Conservation (phyloP, 139 green algal species). For the Trebouxia sp. region DNA sequence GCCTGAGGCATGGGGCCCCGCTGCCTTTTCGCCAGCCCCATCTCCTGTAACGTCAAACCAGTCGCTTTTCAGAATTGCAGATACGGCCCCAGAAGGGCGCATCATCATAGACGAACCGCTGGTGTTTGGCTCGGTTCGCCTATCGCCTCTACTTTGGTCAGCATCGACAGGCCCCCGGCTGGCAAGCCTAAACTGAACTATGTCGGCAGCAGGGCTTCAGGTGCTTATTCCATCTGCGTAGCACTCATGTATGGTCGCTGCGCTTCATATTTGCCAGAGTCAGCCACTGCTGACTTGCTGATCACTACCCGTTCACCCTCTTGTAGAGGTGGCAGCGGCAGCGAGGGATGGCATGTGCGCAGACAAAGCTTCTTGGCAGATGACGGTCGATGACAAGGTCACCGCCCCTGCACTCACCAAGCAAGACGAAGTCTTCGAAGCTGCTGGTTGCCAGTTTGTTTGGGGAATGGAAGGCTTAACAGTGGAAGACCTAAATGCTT, state of each 20-base stretch:
- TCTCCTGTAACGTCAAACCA: background rate
- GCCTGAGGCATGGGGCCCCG: background rate
- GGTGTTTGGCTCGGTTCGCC: background rate
- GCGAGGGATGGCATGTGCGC: conserved; percentile 22
- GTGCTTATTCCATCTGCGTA: background rate
- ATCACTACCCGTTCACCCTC: background rate
- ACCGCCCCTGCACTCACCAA: conserved; percentile 48
- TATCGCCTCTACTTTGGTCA: background rate
- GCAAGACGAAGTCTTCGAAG: conserved; percentile 63
- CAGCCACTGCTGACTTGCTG: background rate
- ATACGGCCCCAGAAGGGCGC: background rate
- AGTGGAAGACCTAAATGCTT: conserved; percentile 77
- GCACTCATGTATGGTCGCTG: background rate
- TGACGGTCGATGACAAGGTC: background rate
- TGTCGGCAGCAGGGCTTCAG: conserved; percentile 4
- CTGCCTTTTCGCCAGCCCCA: background rate
- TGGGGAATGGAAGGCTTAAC: conserved; percentile 59
- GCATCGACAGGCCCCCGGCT: background rate
- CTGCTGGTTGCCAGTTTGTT: conserved; percentile 76
- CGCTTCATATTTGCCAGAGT: background rate
- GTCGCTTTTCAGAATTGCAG: background rate
- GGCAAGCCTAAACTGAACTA: conserved; percentile 30
- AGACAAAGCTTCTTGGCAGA: conserved; percentile 3
- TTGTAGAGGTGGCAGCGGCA: conserved; percentile 10
- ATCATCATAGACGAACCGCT: background rate